Evolutionary conservation across 179 eudicot genomes (phyloP), one percentile per base, ranked within the genome.

Genomic region (Spinacia oleracea): DNA sequence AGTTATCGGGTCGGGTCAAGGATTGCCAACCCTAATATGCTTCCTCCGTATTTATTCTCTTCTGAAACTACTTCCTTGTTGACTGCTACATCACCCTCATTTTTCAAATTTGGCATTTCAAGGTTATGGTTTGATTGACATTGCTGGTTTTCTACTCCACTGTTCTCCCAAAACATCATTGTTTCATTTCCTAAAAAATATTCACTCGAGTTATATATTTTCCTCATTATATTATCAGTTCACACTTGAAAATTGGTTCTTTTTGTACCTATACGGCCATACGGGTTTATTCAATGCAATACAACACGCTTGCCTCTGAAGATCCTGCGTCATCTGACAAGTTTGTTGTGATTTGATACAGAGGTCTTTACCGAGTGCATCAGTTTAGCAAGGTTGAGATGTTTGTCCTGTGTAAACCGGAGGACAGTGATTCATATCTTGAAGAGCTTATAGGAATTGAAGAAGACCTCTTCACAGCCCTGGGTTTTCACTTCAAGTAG

Each of bases 321-420:
- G 4, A 27, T 50, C 40, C 14, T 27, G 32, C 51, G 20, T 34
- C 46, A 31, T 73, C 80, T 79, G 77, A 85, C 50, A 63, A 16
- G 11, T 68, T 40, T 76, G 32, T 70, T 81, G 50, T 60, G 9
- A 58, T 69, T 69, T 0, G n/a, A 67, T 79, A 75, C 91, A 90
- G 91, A 87, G 96, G 96, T 69, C 94, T 92, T 71, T 92, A 91
- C 79, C 87, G 95, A 72, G 93, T 92, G 48, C 95, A 91, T 89
- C 97, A 92, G 81, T 92, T 92, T 73, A 92, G 93, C 83, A 92
- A 91, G 87, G 89, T 91, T 78, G 97, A 92, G 86, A 92, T 92
- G 97, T 92, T 92, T 77, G 78, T 92, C 63, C 74, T 92, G 60
- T 92, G 97, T 83, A 84, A 78, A 81, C 93, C 95, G 2, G 95